phyloP scores from a whole-genome alignment of 1,284 basidiomycete species.

The Fomitopsis palustris region DNA sequence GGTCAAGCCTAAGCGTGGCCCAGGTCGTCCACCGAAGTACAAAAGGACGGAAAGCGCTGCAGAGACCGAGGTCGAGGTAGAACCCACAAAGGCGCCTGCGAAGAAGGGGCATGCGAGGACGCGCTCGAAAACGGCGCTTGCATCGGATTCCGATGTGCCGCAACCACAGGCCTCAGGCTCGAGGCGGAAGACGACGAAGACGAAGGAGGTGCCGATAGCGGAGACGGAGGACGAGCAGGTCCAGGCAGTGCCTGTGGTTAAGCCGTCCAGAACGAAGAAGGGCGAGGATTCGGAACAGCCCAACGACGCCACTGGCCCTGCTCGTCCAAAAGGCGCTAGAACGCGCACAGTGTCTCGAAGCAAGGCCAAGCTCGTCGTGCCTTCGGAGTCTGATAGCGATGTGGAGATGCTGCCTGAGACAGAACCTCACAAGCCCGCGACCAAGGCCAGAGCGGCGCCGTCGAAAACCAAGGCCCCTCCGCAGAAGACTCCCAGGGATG shows the following conservation, averaged over 20 bases:
- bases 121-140: constrained; percentile 17
- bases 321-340: neutral
- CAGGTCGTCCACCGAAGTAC: constrained; percentile 20
- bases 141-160: constrained; percentile 17
- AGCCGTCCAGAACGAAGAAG: neutral
- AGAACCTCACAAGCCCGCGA: neutral
- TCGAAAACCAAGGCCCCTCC: neutral
- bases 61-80: neutral
- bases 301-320: neutral
- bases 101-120: constrained; percentile 20
- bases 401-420: neutral
- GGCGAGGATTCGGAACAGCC: constrained; percentile 4
- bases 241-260: neutral
- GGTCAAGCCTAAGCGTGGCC: constrained; percentile 17
- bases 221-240: constrained; percentile 9
- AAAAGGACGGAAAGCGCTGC: constrained; percentile 10
- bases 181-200: neutral
- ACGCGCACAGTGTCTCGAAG: neutral
- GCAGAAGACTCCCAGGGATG: constrained; percentile 2
- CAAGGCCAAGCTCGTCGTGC: neutral
- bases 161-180: constrained; percentile 10
- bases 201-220: constrained; percentile 8
- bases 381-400: neutral
- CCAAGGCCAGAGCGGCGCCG: neutral
- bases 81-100: neutral